A percentile compares a stretch with the other conserved stretches of the same genome.
phyloP scores from a whole-genome alignment of 106 monocot genomes.

The Dendrobium huoshanense region DNA sequence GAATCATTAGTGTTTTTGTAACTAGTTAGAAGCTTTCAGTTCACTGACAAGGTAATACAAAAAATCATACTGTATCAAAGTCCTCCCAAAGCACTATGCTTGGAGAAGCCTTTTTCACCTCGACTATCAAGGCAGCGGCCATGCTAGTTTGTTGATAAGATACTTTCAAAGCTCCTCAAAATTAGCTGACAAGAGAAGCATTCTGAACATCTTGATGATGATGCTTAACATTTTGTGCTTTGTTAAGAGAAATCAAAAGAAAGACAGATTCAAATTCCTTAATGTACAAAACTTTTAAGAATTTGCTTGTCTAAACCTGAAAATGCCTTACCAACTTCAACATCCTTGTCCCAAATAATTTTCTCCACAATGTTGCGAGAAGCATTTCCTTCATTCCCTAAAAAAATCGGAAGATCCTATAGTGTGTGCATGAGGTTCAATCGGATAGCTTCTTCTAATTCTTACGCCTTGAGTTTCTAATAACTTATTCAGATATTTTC shows the following conservation, averaged over 20 bases:
- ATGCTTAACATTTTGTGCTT: conserved; percentile 48
- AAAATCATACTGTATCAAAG: conserved; percentile 74
- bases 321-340: conserved; percentile 54
- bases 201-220: conserved; percentile 31
- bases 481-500: conserved; percentile 29
- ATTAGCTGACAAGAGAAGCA: conserved; percentile 82
- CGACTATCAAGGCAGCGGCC: conserved; percentile 96
- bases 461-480: conserved; percentile 56
- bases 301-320: neutral
- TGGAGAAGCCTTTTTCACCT: conserved; percentile 97
- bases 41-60: neutral
- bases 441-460: conserved; percentile 58
- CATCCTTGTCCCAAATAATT: conserved; percentile 80
- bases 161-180: conserved; percentile 58
- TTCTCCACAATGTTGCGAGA: conserved; percentile 79
- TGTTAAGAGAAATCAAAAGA: conserved; percentile 42
- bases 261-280: neutral
- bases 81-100: conserved; percentile 70
- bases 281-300: neutral
- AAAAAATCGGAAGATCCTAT: conserved; percentile 74
- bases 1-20: neutral
- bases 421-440: conserved; percentile 40
- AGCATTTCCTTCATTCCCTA: conserved; percentile 69
- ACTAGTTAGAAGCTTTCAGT: neutral
- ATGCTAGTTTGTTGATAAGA: conserved; percentile 47